These are phyloP conservation scores for Simplicillium aogashimaense DNA, from an alignment of 2,329 filamentous ascomycete species.

Conservation along the genomic window DNA sequence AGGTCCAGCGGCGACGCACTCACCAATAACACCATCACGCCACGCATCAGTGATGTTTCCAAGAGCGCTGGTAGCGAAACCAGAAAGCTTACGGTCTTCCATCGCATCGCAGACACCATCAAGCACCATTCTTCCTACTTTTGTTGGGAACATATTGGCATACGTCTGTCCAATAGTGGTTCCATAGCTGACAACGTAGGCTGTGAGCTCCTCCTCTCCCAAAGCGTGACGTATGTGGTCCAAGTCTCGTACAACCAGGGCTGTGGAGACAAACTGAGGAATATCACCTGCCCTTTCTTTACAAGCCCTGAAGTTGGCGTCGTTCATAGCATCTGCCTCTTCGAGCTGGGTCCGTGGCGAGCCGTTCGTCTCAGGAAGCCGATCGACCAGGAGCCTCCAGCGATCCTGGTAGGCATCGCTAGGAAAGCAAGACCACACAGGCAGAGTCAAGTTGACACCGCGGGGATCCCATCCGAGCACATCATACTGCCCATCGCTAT, in stretches of 20 bases:
- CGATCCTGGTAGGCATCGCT: conserved; percentile 33
- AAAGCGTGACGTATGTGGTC: conserved; percentile 36
- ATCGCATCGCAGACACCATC: conserved; percentile 38
- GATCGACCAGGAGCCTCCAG: conserved; percentile 29
- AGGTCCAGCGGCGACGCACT: conserved; percentile 37
- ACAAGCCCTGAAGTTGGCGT: conserved; percentile 33
- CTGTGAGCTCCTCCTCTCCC: conserved; percentile 35
- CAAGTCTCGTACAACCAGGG: conserved; percentile 36
- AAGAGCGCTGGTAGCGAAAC: conserved; percentile 35
- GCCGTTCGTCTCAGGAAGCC: conserved; percentile 25
- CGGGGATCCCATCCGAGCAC: conserved; percentile 44
- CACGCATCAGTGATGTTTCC: conserved; percentile 39
- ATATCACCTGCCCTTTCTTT: conserved; percentile 32
- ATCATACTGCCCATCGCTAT: conserved; percentile 33
- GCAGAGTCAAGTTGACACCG: conserved; percentile 37
- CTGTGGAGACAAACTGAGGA: conserved; percentile 33
- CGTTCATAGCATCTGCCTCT: conserved; percentile 32
- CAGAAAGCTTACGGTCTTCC: conserved; percentile 33
- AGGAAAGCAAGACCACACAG: conserved; percentile 34
- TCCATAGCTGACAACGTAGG: conserved; percentile 40
- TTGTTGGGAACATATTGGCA: conserved; percentile 37
- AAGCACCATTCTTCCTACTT: conserved; percentile 36
- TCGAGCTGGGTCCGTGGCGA: conserved; percentile 26
- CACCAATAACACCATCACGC: conserved; percentile 38
- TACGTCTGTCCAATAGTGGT: conserved; percentile 42